phyloP scores from a whole-genome alignment of 1,284 basidiomycete species.

The Xerocomus amazonicus region DNA sequence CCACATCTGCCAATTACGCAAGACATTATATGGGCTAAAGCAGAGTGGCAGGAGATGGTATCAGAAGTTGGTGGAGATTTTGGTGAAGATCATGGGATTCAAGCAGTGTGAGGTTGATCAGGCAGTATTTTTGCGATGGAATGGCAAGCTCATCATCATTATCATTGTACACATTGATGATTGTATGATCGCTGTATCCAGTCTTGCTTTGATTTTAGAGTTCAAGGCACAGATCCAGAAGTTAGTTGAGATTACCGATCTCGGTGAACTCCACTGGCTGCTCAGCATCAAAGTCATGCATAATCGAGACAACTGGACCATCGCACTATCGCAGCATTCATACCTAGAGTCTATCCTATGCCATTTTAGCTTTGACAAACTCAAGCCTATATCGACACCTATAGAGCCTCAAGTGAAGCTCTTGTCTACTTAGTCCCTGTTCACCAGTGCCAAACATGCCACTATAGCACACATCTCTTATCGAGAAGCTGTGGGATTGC shows the following conservation, averaged over 20 bases:
- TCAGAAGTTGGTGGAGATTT: background rate
- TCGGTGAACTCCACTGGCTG: constrained; percentile 11
- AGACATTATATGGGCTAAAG: background rate
- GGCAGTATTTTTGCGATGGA: background rate
- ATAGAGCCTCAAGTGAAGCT: constrained; percentile 25
- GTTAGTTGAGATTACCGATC: too few species aligned
- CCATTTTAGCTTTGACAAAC: constrained; percentile 21
- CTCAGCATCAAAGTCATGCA: constrained; percentile 27
- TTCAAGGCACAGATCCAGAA: background rate
- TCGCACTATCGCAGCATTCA: constrained; percentile 22
- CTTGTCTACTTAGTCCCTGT: background rate
- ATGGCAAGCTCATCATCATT: background rate
- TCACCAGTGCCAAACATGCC: background rate
- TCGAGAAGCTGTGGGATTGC: too few species aligned
- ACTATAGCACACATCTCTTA: too few species aligned
- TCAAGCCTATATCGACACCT: constrained; percentile 25
- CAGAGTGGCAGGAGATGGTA: background rate
- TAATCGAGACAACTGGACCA: constrained; percentile 10
- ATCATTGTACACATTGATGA: background rate
- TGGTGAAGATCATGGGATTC: background rate
- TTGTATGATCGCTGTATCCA: background rate
- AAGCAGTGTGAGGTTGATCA: background rate
- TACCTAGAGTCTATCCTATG: constrained; percentile 28
- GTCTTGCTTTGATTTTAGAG: background rate
- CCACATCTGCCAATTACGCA: background rate